A percentile compares a stretch with the other conserved stretches of the same genome.
Conservation (phyloP, 495 filamentous ascomycete species). For the Penicillium paradoxum region DNA sequence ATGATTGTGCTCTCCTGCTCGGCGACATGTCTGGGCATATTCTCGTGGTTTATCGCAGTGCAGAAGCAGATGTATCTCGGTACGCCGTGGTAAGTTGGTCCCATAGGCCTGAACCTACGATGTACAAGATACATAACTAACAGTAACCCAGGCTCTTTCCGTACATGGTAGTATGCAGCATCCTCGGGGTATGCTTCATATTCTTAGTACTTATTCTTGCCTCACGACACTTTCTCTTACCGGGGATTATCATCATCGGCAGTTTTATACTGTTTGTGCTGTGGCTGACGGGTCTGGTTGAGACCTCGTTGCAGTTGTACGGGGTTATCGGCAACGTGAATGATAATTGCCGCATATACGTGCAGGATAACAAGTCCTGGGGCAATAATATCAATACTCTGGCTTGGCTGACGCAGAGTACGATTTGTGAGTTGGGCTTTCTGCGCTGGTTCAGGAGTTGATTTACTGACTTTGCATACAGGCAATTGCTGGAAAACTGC, state of each 20-base stretch:
- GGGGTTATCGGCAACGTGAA: conserved; percentile 69
- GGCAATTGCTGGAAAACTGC: conserved; percentile 57
- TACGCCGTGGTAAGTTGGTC: conserved; percentile 76
- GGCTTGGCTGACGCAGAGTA: conserved; percentile 82
- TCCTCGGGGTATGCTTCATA: conserved; percentile 71
- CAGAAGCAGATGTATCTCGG: conserved; percentile 66
- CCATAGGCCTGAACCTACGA: too few relatives aligned
- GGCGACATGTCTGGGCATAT: conserved; percentile 79
- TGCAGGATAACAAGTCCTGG: conserved; percentile 48
- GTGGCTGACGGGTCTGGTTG: conserved; percentile 88
- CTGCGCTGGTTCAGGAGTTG: not conserved
- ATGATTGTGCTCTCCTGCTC: conserved; percentile 78
- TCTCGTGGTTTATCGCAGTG: conserved; percentile 74
- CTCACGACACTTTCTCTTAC: conserved; percentile 72
- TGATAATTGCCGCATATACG: conserved; percentile 72
- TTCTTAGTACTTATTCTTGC: conserved; percentile 67
- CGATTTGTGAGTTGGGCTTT: conserved; percentile 61
- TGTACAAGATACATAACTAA: conserved; percentile 7
- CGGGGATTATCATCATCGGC: conserved; percentile 81
- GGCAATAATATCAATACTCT: conserved; percentile 68
- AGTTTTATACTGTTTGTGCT: conserved; percentile 93
- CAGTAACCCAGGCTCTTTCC: conserved; percentile 73
- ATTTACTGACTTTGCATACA: conserved; percentile 8
- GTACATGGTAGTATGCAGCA: conserved; percentile 72
- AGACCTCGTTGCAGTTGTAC: conserved; percentile 85